These are phyloP conservation scores for Magnolia officinalis DNA, from an alignment of 164 flowering plant species.

Conservation along the genomic window DNA sequence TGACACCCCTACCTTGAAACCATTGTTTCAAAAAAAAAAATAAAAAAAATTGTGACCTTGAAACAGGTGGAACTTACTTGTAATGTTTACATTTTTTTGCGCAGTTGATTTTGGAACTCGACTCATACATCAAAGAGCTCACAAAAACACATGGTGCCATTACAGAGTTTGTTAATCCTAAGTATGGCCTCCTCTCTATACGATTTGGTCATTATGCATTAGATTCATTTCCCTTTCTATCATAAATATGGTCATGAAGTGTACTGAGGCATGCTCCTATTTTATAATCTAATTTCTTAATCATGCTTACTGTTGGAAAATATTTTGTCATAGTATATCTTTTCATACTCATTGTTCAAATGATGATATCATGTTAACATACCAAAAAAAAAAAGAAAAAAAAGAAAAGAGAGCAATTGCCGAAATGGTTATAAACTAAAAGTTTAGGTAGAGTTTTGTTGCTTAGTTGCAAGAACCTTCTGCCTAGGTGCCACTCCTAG, in stretches of 20 bases:
- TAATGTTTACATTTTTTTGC: neutral
- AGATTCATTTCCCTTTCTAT: neutral
- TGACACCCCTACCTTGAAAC: no score
- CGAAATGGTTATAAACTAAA: neutral
- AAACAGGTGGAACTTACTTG: neutral
- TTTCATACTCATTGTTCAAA: neutral
- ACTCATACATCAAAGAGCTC: slow-evolving; percentile 81
- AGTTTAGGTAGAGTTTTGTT: no score
- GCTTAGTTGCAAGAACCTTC: neutral
- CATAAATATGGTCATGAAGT: neutral
- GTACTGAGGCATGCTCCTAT: neutral
- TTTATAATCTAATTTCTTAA: neutral
- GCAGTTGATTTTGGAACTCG: slow-evolving; percentile 90
- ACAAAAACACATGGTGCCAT: slow-evolving; percentile 81
- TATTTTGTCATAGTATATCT: neutral
- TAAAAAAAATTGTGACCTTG: neutral
- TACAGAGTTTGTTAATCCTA: slow-evolving; percentile 95
- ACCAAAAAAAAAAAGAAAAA: neutral
- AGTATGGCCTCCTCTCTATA: slow-evolving; percentile 41
- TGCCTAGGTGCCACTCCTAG: neutral
- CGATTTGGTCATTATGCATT: neutral
- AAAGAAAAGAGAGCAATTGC: neutral
- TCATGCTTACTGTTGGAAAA: neutral
- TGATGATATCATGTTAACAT: neutral
- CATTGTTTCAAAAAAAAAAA: no score